These are phyloP conservation scores for Apiospora malaysiana DNA, from an alignment of 2,329 filamentous ascomycete genomes.

Conservation along the genomic window DNA sequence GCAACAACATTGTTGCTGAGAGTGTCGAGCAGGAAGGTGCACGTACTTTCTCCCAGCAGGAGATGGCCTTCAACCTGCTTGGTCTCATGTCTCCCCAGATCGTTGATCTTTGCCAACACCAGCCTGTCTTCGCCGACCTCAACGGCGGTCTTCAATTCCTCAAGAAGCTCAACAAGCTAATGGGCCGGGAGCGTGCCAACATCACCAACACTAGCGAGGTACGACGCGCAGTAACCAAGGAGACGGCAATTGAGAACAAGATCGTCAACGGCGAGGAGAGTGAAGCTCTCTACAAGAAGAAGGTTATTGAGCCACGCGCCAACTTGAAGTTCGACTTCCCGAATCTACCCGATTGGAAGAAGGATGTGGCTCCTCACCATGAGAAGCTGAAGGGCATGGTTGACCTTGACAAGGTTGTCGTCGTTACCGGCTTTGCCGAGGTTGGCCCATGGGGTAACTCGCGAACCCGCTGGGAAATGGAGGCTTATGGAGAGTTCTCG, in stretches of 20 bases:
- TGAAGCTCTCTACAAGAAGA: constrained; percentile 93
- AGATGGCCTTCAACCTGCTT: constrained; percentile 99
- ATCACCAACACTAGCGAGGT: constrained; percentile 96
- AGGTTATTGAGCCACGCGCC: constrained; percentile 88
- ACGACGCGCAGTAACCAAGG: constrained; percentile 90
- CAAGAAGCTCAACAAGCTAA: constrained; percentile 90
- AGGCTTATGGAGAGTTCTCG: constrained; percentile 94
- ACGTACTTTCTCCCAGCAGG: constrained; percentile 97
- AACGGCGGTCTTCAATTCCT: constrained; percentile 99
- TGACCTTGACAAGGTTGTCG: constrained; percentile 96
- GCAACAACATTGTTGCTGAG: constrained; percentile 96
- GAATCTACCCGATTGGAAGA: constrained; percentile 86
- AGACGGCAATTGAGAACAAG: constrained; percentile 96
- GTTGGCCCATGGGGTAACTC: constrained; percentile 99
- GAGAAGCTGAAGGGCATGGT: constrained; percentile 95
- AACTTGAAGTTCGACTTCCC: constrained; percentile 99
- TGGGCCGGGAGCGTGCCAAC: constrained; percentile 91
- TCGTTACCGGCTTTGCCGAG: constrained; percentile 95
- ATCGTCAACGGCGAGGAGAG: constrained; percentile 93
- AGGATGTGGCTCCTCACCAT: constrained; percentile 88
- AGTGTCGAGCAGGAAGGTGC: constrained; percentile 96
- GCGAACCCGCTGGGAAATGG: constrained; percentile 98
- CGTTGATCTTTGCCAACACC: constrained; percentile 92
- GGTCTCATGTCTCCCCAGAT: constrained; percentile 94
- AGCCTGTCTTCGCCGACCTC: constrained; percentile 95